These are phyloP conservation scores for Blastobotrys apis DNA, from an alignment of 1,139 yeast species.

Conservation along the genomic window DNA sequence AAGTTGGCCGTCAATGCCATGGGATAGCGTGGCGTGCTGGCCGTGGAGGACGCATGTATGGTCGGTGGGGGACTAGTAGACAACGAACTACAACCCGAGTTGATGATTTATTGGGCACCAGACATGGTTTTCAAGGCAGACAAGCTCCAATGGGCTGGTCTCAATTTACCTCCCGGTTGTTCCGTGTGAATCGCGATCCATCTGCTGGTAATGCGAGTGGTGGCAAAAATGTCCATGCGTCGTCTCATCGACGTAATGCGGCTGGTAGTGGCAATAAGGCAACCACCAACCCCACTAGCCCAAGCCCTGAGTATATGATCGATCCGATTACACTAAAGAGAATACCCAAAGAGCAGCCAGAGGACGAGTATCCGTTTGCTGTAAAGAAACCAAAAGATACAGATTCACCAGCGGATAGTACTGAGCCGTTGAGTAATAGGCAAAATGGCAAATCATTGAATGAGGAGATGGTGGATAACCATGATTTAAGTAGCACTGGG, in stretches of 20 bases:
- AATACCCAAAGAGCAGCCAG: background rate
- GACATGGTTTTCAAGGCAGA: slow-evolving; percentile 5
- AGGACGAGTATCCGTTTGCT: no score
- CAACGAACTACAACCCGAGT: background rate
- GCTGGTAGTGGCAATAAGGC: no score
- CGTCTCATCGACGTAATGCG: no score
- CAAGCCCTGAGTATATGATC: slow-evolving; percentile 5
- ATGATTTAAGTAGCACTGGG: no score
- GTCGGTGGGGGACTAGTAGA: background rate
- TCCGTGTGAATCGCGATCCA: background rate
- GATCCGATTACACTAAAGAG: slow-evolving; percentile 14
- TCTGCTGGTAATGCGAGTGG: no score
- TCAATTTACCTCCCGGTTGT: background rate
- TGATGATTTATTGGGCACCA: background rate
- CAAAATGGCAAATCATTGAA: no score
- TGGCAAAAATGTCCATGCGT: no score
- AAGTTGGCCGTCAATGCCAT: background rate
- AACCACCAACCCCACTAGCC: background rate
- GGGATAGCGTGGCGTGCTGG: background rate
- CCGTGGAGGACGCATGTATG: background rate
- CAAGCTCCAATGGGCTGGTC: slow-evolving; percentile 8
- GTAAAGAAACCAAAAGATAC: no score
- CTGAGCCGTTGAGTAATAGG: no score
- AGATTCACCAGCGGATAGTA: no score
- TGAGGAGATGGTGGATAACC: no score